Evolutionary conservation across 257 asterid species (phyloP), one percentile per base, ranked within the genome.

Genomic region (Lantana camara): DNA sequence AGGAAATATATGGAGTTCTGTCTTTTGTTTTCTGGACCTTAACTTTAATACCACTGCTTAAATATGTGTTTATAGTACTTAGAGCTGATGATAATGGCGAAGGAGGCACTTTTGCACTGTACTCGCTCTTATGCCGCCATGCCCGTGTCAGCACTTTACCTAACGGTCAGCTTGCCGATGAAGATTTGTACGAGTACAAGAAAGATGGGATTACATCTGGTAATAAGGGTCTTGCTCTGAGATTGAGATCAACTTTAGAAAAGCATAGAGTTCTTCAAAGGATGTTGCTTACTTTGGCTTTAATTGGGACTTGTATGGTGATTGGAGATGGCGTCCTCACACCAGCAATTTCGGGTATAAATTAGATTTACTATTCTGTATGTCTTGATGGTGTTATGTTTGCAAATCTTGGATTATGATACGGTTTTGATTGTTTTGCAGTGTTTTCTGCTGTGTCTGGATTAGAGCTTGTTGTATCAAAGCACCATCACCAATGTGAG

Each of bases 381-480:
- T 27, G 50, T 12, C 37, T 46, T 32, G 0, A 12, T 56, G 14
- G 15, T 9, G 32, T 57, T 15, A 5, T 32, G 37, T 3, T 21
- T 57, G 44, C 3, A 29, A 22, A 41, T 42, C 40, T 59, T 23
- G 41, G 34, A 32, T 12, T 71, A n/a, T 11, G 70, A 38, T 62
- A 21, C 52, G 46, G 54, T 58, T 61, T 51, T 13, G 47, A 57
- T 66, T 72, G 57, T 16, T 77, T 1, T 79, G 81, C 89, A 92
- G 98, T 93, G n/a, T 93, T 93, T 66, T 93, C 98, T 53, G 98
- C 98, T 8, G 98, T 93, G 62, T 89, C 98, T 0, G 98, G 98
- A 45, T 75, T 93, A 44, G 98, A 93, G 86, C 96, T 93, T 63
- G 85, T 88, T 51, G 79, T 87, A 51, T 79, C 95, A 57, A 89